Evolutionary conservation across 306 rosid genomes (phyloP).

Genomic region (apple (Malus domestica)): ASM211411v1 NC_041800.1:22303233-22303732

Average conservation of each 20-base stretch:
- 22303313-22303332: conserved; percentile 48
- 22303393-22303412: conserved; percentile 5
- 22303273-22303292: conserved; percentile 77
- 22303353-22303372: conserved; percentile 74
- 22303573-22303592: not conserved
- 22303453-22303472: conserved; percentile 36
- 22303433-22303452: conserved; percentile 39
- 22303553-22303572: not conserved
- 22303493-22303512: conserved; percentile 20
- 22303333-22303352: conserved; percentile 54
- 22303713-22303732: not conserved
- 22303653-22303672: not conserved
- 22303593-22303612: not conserved
- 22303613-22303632: not conserved
- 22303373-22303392: conserved; percentile 43
- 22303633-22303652: not conserved
- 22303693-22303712: not conserved
- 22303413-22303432: conserved; percentile 21
- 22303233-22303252: conserved; percentile 83
- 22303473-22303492: conserved; percentile 37
- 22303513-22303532: conserved; percentile 36
- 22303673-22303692: not conserved
- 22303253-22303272: conserved; percentile 61
- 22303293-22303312: conserved; percentile 80
- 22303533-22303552: not conserved